These are phyloP conservation scores for Lepidium aucheri DNA, from an alignment of 345 rosid genomes.

Conservation along the genomic window DNA sequence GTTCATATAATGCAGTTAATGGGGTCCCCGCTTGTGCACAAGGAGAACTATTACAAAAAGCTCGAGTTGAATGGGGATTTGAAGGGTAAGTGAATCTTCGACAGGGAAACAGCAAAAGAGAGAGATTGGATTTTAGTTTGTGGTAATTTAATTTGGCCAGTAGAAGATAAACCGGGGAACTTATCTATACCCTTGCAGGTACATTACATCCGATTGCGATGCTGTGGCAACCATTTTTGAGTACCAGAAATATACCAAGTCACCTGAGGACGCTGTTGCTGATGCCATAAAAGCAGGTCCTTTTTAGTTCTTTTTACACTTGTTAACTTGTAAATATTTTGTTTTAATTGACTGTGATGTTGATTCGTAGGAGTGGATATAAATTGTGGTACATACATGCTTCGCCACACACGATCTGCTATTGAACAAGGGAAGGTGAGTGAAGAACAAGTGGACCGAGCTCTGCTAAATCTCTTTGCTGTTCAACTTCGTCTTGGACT, in stretches of 20 bases:
- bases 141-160: not conserved
- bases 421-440: conserved; percentile 54
- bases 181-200: conserved; percentile 35
- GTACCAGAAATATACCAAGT: conserved; percentile 61
- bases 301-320: not conserved
- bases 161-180: not conserved
- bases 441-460: conserved; percentile 60
- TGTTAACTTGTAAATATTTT: not conserved
- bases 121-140: not conserved
- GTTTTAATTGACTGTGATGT: not conserved
- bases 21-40: conserved; percentile 87
- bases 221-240: conserved; percentile 80
- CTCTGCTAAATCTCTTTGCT: conserved; percentile 68
- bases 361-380: conserved; percentile 58
- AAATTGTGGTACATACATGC: conserved; percentile 65
- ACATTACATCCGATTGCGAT: conserved; percentile 93
- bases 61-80: conserved; percentile 82
- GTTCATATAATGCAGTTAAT: conserved; percentile 79
- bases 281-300: conserved; percentile 78
- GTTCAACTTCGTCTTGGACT: conserved; percentile 86
- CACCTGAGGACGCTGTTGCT: conserved; percentile 69
- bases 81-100: conserved; percentile 43
- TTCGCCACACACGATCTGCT: conserved; percentile 46
- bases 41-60: conserved; percentile 52
- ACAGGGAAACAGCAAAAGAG: not conserved